These are phyloP conservation scores for Torulaspora delbrueckii DNA, from an alignment of 805 yeast species.

Conservation along the genomic window DNA sequence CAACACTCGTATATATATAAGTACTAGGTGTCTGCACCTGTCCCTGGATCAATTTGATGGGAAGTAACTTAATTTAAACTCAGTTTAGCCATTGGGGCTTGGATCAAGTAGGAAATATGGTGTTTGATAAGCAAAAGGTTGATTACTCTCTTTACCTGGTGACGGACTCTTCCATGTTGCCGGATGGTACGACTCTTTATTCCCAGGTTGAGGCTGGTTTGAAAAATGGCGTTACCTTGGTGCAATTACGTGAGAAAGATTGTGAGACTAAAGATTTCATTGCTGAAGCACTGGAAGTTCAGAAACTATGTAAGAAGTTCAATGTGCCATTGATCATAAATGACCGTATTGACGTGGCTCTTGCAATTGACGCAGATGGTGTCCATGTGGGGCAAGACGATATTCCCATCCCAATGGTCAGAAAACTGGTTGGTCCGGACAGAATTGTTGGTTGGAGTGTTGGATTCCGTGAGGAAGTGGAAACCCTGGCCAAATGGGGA, in stretches of 20 bases:
- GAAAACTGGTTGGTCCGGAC: constrained; percentile 63
- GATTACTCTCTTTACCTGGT: constrained; percentile 66
- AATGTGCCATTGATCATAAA: constrained; percentile 77
- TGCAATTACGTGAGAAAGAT: constrained; percentile 79
- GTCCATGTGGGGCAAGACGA: constrained; percentile 93
- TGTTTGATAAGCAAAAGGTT: constrained; percentile 21
- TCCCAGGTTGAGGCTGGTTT: constrained; percentile 62
- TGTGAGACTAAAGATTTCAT: constrained; percentile 65
- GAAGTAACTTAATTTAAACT: too few relatives aligned
- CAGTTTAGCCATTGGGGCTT: too few relatives aligned
- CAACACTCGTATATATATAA: neutral
- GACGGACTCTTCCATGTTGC: constrained; percentile 73
- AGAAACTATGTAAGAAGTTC: constrained; percentile 51
- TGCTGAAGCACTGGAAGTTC: constrained; percentile 54
- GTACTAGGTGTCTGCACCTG: neutral
- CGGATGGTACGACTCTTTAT: constrained; percentile 49
- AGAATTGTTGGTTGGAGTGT: constrained; percentile 80
- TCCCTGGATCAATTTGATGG: neutral
- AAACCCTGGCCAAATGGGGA: constrained; percentile 31
- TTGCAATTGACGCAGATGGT: constrained; percentile 87
- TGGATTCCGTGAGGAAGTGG: constrained; percentile 49
- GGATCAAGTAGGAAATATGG: constrained; percentile 11
- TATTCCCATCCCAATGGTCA: constrained; percentile 51
- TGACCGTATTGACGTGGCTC: constrained; percentile 82
- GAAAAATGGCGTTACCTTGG: constrained; percentile 68